Base-by-base conservation (phyloP, 208 protist genomes). In the Crithidia sp. region DNA sequence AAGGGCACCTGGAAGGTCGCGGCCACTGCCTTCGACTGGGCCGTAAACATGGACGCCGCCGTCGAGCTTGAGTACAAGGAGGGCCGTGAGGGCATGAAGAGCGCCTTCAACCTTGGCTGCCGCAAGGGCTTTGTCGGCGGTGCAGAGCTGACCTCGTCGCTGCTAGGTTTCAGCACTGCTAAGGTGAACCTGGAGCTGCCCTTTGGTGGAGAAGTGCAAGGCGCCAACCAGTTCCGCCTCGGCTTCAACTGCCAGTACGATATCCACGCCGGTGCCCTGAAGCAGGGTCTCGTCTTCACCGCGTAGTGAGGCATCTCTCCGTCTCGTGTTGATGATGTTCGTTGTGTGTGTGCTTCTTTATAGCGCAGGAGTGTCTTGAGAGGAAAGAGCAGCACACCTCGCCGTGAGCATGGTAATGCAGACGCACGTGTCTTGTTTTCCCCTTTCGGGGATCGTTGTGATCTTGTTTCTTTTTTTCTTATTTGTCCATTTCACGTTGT, bases 1-100 rank as follows among this genome's bases (percentile, higher is more conserved):
- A 93, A 95, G 53, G 93, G 93, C 43, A 88, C 87, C 17, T 95
- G 91, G 91, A 93, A 91, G 76, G 8, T 97, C 28, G 89, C 84
- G 8, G 76, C 87, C 43, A 91, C 84, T 5, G 64, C 64, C 19
- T 75, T 73, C 39, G 80, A 93, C 69, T 97, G 93, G 93, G 83
- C 68, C 12, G 60, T 71, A 39, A 91, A 86, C 77, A 84, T 83
- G 45, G 88, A 95, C 47, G 79, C 78, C 28, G 87, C 83, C 14
- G 83, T 92, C 19, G 83, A 95, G 69, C 76, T 97, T 17, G 93
- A 95, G 72, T 92, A 91, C 79, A 84, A 83, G 55, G 82, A 94
- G 68, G 78, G 73, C 45, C 82, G 87, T 13, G 71, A 91, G 19
- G 86, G 74, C 53, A 90, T 90, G 89, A 53, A 64, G 54, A 91